These are phyloP conservation scores for Cardamine resedifolia DNA, from an alignment of 345 rosid species.

Conservation along the genomic window DNA sequence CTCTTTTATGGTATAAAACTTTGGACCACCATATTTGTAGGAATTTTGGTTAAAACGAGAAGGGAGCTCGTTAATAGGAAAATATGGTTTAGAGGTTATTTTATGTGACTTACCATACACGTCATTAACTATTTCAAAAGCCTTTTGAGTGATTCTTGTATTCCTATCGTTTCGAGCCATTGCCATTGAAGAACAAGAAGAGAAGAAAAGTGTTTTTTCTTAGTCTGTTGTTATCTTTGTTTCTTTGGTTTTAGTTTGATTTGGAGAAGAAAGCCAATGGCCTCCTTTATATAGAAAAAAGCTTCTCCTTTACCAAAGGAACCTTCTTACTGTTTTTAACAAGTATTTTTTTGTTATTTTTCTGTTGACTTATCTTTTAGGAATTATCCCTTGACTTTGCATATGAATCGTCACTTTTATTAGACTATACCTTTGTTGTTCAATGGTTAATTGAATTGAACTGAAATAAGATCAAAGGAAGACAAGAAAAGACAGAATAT, in stretches of 20 bases:
- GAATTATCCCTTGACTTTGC: not conserved
- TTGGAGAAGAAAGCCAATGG: not conserved
- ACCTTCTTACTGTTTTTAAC: not conserved
- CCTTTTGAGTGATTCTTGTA: conserved; percentile 14
- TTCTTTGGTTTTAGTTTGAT: not conserved
- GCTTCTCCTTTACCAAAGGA: not conserved
- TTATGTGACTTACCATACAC: conserved; percentile 12
- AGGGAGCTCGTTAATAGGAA: not conserved
- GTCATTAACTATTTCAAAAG: conserved; percentile 28
- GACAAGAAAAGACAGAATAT: no score
- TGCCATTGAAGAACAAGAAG: conserved; percentile 2
- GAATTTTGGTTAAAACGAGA: not conserved
- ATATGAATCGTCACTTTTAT: not conserved
- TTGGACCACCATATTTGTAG: conserved; percentile 18
- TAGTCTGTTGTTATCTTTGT: conserved; percentile 1
- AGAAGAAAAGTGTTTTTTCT: not conserved
- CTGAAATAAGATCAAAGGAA: no score
- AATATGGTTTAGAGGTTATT: not conserved
- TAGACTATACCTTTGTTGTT: no score
- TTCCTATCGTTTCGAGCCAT: conserved; percentile 27
- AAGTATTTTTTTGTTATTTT: no score
- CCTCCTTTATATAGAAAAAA: not conserved
- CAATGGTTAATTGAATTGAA: no score
- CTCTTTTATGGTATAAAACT: conserved; percentile 9
- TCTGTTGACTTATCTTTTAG: not conserved